Evolutionary conservation across 148 eudicot species (phyloP), one percentile per base, ranked within the genome.

Genomic region (Fagopyrum homotropicum): DNA sequence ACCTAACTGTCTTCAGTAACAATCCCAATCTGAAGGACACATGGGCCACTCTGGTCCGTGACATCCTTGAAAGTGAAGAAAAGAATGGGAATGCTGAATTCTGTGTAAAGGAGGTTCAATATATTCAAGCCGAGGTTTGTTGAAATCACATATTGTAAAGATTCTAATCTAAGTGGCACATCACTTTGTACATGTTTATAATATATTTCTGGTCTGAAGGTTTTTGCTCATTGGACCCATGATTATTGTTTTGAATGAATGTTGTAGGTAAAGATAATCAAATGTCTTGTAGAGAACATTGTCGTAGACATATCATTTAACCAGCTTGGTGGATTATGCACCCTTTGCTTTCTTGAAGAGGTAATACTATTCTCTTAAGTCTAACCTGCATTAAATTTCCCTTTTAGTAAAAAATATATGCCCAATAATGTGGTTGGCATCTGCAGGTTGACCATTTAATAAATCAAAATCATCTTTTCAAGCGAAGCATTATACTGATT

Each of bases 401-500:
- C 1, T 61, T 61, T 61, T 22, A 2, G 26, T 22, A 22, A 22
- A 35, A 70, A 55, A 60, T 75, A 22, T 64, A 56, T 45, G 76
- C 50, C 22, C 43, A 9, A 45, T 63, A 10, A 73, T 1, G 7
- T 29, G 44, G 12, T 14, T 78, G 16, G 44, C 9, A 74, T 69
- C 50, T 85, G 84, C 75, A 93, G 98, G 91, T 93, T 80, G 97
- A 93, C 79, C 77, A 83, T 82, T 68, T 91, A 84, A 91, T 93
- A 81, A 85, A 77, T 74, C 97, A 86, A 78, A 85, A 91, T 73
- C 98, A 93, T 87, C 81, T 93, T 64, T 91, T 91, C 78, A 93
- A 93, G 83, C 98, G 97, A 47, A 93, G 98, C 83, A 85, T 93
- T 78, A 93, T 93, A 80, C 85, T 93, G 76, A 91, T 93, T 12